Percentiles rank a stretch among this genome's conserved stretches.
Conservation (phyloP, 1,139 yeast genomes). For the Suhomyces taliae region DNA sequence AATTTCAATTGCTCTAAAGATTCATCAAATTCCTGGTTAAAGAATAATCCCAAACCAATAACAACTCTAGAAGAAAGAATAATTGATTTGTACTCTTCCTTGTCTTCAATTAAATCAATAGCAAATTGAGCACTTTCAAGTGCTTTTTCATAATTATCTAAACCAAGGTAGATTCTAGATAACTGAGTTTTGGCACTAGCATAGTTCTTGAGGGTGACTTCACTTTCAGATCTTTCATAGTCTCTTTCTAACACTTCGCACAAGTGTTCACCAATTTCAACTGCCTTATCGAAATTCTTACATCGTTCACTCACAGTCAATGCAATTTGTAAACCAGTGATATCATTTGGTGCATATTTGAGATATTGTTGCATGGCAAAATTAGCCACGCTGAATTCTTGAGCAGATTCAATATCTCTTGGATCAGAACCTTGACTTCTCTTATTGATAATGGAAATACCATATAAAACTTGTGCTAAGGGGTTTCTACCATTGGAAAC, state of each 20-base stretch:
- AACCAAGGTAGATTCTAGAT: conserved; percentile 69
- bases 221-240: conserved; percentile 60
- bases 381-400: conserved; percentile 66
- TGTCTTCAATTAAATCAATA: conserved; percentile 43
- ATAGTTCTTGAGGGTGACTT: conserved; percentile 46
- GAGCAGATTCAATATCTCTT: conserved; percentile 58
- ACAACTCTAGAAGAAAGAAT: conserved; percentile 64
- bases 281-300: conserved; percentile 56
- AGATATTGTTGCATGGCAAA: conserved; percentile 74
- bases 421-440: conserved; percentile 44
- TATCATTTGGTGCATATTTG: conserved; percentile 64
- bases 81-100: conserved; percentile 14
- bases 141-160: conserved; percentile 54
- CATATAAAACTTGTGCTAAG: conserved; percentile 72
- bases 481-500: conserved; percentile 74
- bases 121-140: conserved; percentile 62
- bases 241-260: conserved; percentile 52
- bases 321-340: conserved; percentile 60
- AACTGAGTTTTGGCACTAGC: conserved; percentile 64
- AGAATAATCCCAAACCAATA: conserved; percentile 69
- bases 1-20: conserved; percentile 67
- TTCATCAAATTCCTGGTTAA: conserved; percentile 57
- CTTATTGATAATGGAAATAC: conserved; percentile 53
- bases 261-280: conserved; percentile 46
- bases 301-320: conserved; percentile 69